Percentiles rank a stretch among this genome's conserved stretches.
These are phyloP conservation scores for Albifimbria verrucaria DNA, from an alignment of 2,329 filamentous ascomycete genomes.

Conservation along the genomic window DNA sequence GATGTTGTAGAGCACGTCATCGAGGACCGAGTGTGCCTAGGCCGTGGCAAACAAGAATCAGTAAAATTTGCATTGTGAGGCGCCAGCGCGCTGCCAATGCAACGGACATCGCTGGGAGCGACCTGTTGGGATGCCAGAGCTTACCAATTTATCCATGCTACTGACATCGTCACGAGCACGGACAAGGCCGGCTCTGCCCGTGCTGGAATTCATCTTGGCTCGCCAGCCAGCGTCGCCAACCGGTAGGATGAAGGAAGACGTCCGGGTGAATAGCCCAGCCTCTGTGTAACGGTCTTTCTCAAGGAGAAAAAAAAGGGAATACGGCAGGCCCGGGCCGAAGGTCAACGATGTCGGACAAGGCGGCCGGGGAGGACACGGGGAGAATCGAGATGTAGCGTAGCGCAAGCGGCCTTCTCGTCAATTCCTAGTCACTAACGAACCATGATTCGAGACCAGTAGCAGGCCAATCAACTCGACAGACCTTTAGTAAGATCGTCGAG, in stretches of 20 bases:
- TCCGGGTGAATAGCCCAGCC: constrained; percentile 15
- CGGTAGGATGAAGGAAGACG: constrained; percentile 14
- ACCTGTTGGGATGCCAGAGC: constrained; percentile 23
- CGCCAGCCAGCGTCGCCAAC: constrained; percentile 9
- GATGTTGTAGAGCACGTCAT: constrained; percentile 73
- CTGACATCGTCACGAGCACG: constrained; percentile 49
- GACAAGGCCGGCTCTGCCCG: constrained; percentile 57
- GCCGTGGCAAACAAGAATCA: constrained; percentile 1
- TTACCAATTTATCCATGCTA: constrained; percentile 58
- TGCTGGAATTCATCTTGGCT: constrained; percentile 37
- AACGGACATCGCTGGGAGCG: constrained; percentile 6
- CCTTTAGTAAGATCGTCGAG: neutral
- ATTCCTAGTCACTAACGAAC: neutral
- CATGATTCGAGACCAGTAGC: neutral
- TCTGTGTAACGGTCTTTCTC: constrained; percentile 30
- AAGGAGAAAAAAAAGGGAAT: constrained; percentile 24
- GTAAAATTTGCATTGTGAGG: neutral
- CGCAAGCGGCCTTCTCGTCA: neutral
- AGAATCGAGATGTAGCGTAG: neutral
- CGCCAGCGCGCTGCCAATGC: neutral
- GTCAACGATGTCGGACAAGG: constrained; percentile 26
- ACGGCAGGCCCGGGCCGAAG: constrained; percentile 2
- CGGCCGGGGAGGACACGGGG: constrained; percentile 19
- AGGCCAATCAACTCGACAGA: neutral
- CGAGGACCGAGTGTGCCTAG: constrained; percentile 64